A percentile compares a stretch with the other conserved stretches of the same genome.
These are phyloP conservation scores for Colletotrichum cereale DNA, from an alignment of 2,329 filamentous ascomycete species.

Conservation along the genomic window DNA sequence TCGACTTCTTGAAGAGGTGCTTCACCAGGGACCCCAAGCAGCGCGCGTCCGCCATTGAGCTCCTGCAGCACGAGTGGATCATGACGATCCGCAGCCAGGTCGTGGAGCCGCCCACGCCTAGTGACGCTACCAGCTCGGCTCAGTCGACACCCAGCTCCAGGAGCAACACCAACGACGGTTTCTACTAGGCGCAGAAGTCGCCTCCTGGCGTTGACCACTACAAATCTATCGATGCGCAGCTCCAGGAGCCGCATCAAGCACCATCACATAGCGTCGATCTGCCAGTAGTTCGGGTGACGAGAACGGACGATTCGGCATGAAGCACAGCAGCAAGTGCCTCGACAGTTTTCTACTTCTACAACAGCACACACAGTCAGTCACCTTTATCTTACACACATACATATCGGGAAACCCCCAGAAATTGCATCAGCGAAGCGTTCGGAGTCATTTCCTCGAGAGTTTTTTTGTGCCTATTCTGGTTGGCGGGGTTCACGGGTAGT, in stretches of 20 bases:
- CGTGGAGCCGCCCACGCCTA: constrained; percentile 73
- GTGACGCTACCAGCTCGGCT: constrained; percentile 62
- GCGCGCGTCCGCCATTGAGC: constrained; percentile 84
- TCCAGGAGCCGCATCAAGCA: constrained; percentile 4
- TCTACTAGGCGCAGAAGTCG: constrained; percentile 39
- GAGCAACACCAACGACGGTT: constrained; percentile 40
- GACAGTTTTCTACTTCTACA: constrained; percentile 7
- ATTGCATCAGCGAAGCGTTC: constrained; percentile 43
- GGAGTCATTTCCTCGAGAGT: constrained; percentile 39
- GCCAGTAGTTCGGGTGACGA: neutral
- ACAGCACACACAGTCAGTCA: constrained; percentile 24
- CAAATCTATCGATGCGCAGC: neutral
- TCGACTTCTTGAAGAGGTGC: constrained; percentile 90
- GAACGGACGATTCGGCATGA: neutral
- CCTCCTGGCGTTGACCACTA: neutral
- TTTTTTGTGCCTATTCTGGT: constrained; percentile 28
- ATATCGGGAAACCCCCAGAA: constrained; percentile 37
- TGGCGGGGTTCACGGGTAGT: constrained; percentile 17
- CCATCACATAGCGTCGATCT: neutral
- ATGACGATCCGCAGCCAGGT: constrained; percentile 74
- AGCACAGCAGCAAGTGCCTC: constrained; percentile 2
- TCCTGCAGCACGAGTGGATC: constrained; percentile 95
- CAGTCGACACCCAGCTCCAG: constrained; percentile 45
- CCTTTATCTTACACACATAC: neutral
- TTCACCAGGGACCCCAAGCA: constrained; percentile 86